phyloP scores from a whole-genome alignment of 202 grass and related monocot genomes.

The Setaria viridis region DNA sequence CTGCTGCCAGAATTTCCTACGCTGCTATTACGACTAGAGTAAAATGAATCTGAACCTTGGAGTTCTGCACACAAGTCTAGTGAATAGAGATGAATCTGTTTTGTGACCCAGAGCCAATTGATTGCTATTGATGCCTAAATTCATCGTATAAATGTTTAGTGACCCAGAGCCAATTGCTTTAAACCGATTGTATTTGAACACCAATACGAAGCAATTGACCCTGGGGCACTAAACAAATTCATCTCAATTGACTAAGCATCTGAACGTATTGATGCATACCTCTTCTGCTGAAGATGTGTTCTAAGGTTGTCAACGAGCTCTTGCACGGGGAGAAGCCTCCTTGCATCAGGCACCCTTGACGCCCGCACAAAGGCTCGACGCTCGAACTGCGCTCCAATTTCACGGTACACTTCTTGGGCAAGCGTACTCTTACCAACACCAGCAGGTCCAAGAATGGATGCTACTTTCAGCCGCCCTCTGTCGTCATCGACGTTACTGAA shows the following conservation, averaged over 20 bases:
- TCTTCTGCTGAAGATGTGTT: background rate
- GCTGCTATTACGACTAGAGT: background rate
- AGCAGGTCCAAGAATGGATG: constrained; percentile 1
- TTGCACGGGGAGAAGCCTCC: background rate
- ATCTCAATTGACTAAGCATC: background rate
- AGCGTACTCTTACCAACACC: constrained; percentile 22
- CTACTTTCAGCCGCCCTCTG: background rate
- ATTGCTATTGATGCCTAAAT: background rate
- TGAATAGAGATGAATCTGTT: background rate
- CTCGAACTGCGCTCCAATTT: constrained; percentile 5
- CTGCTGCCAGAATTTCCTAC: background rate
- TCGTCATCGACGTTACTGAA: background rate
- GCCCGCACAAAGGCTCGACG: background rate
- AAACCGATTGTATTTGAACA: too few relatives aligned
- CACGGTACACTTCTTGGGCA: background rate
- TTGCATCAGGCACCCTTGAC: constrained; percentile 1
- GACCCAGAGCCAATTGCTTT: too few relatives aligned
- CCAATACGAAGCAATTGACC: background rate
- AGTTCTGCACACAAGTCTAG: background rate
- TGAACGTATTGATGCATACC: background rate
- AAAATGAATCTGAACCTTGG: background rate
- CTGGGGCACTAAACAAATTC: background rate
- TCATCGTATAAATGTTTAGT: too few relatives aligned
- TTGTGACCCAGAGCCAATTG: background rate
- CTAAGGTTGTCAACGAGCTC: background rate